phyloP scores from a whole-genome alignment of 2,329 filamentous ascomycete species.

The Hypoxylon sp. region DNA sequence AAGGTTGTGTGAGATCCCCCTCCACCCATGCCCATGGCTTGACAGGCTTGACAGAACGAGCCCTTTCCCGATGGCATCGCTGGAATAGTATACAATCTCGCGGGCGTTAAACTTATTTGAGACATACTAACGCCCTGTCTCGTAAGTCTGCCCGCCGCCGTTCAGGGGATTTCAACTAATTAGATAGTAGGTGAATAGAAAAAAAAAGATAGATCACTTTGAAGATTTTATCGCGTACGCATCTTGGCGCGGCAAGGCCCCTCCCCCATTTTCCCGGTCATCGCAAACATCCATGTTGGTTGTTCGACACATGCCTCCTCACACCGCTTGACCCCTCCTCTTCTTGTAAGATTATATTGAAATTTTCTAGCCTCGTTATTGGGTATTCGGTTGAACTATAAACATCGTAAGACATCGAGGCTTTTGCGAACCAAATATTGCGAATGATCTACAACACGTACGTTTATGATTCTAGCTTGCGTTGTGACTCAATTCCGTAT shows the following conservation, averaged over 20 bases:
- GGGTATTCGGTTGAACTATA: conserved; percentile 9
- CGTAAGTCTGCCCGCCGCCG: conserved; percentile 1
- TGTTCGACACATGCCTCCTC: background rate
- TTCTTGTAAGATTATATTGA: conserved; percentile 18
- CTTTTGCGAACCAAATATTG: no score
- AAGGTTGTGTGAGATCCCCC: conserved; percentile 26
- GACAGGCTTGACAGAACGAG: conserved; percentile 3
- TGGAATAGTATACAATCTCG: conserved; percentile 3
- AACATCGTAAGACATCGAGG: conserved; percentile 22
- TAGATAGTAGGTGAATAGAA: no score
- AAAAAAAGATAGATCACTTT: no score
- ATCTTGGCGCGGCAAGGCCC: conserved; percentile 13
- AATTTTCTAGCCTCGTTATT: background rate
- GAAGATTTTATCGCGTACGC: no score
- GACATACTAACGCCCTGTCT: conserved; percentile 20
- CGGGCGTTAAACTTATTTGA: conserved; percentile 20
- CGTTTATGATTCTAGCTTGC: no score
- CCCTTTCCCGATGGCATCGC: conserved; percentile 14
- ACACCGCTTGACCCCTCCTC: conserved; percentile 26
- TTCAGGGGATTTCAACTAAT: conserved; percentile 6
- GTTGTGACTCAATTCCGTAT: no score
- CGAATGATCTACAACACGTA: no score
- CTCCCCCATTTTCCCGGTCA: conserved; percentile 25
- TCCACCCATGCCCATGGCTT: conserved; percentile 9
- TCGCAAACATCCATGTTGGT: conserved; percentile 10